phyloP scores from a whole-genome alignment of 176 grass and related monocot species.

The Urochloa ruziziensis region DNA sequence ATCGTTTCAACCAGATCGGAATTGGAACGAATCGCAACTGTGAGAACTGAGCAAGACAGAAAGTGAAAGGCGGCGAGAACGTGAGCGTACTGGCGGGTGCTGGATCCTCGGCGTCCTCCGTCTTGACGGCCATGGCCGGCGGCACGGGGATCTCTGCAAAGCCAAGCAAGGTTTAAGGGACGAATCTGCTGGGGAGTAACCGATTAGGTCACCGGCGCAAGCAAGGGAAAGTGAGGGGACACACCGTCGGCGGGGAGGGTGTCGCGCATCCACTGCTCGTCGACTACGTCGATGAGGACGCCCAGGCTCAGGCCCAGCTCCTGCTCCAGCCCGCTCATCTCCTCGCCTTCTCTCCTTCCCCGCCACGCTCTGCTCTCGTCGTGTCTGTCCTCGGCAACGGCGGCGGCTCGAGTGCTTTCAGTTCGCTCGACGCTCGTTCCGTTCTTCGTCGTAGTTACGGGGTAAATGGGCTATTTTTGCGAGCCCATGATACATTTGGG shows the following conservation, averaged over 20 bases:
- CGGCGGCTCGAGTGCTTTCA: neutral
- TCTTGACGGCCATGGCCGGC: conserved; percentile 61
- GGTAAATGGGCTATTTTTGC: neutral
- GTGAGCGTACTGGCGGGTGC: conserved; percentile 54
- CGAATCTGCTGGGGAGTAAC: neutral
- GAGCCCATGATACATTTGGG: neutral
- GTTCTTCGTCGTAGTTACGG: neutral
- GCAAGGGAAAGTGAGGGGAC: neutral
- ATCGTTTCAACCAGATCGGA: neutral
- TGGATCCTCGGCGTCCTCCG: conserved; percentile 70
- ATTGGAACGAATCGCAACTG: neutral
- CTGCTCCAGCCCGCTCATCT: conserved; percentile 70
- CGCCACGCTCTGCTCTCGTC: neutral
- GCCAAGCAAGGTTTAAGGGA: neutral
- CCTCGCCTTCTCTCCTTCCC: neutral
- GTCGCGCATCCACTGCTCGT: conserved; percentile 93
- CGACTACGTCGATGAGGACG: conserved; percentile 88
- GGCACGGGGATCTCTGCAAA: conserved; percentile 74
- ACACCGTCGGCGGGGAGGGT: conserved; percentile 82
- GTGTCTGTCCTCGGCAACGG: neutral
- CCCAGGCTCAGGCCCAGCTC: conserved; percentile 69
- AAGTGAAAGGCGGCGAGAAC: neutral
- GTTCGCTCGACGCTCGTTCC: neutral
- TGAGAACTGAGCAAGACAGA: neutral
- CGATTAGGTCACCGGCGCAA: neutral